Evolutionary conservation across 192 early-diverging fungal genomes (phyloP), one percentile per base, ranked within the genome.

Genomic region (Coemansia sp.): DNA sequence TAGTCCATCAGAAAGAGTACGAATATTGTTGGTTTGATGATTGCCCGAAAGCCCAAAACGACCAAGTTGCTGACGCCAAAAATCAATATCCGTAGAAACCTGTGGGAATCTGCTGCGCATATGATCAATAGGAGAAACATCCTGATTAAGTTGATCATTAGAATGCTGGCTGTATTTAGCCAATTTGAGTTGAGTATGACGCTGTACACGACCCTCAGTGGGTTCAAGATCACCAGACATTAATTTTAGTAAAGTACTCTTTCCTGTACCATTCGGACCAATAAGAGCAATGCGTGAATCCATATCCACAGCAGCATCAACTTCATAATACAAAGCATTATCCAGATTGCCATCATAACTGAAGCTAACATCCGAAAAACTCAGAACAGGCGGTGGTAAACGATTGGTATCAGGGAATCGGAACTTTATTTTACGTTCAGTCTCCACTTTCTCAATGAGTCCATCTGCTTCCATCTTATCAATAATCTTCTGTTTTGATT

Each of bases 401-500:
- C 90, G 92, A 42, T 86, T 89, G 54, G 89, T 86, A 68, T 90
- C 86, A 50, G 90, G 88, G 86, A 99, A 99, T 68, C 84, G 81
- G 84, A 99, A 97, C 68, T 89, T 88, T 86, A 94, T 93, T 64
- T 87, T 67, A 57, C 76, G 83, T 54, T 84, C 85, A 54, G 82
- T 78, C 63, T 94, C 90, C 51, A 97, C 93, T 85, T 96, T 95
- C 70, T 99, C 97, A 55, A 99, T 89, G 58, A 99, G 84, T 70
- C 97, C 97, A 66, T 89, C 97, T 65, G 95, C 97, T 84, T 95
- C 93, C 97, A 99, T 99, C 86, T 99, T 99, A 86, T 99, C 97
- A 51, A 99, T 89, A 80, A 97, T 99, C 92, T 99, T 99, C 75
- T 97, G 97, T 78, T 95, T 92, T 33, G 93, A 95, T 87, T 99